Conservation (phyloP, 331 rosid genomes). For the Stylosanthes scabra region DNA sequence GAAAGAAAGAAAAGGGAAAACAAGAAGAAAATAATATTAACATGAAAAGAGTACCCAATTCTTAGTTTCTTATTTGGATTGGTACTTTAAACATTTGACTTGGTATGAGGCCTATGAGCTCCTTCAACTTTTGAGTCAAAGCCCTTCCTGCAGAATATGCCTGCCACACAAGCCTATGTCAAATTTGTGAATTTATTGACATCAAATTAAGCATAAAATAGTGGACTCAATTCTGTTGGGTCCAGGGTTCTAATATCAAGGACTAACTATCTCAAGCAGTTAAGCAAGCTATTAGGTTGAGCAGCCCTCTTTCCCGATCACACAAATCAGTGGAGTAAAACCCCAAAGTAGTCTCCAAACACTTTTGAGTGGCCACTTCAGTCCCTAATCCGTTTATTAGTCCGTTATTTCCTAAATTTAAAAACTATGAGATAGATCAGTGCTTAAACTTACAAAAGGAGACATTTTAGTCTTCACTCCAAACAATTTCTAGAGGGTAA, state of each 20-base stretch:
- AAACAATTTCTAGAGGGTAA: too few relatives aligned
- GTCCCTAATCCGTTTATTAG: too few relatives aligned
- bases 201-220: conserved; percentile 10
- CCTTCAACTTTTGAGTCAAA: conserved; percentile 87
- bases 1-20: neutral
- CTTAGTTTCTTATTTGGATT: conserved; percentile 82
- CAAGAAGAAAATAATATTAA: neutral
- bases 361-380: too few relatives aligned
- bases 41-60: conserved; percentile 15
- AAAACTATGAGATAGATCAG: too few relatives aligned
- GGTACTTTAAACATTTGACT: conserved; percentile 97
- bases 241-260: neutral
- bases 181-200: conserved; percentile 30
- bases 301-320: neutral
- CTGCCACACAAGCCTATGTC: conserved; percentile 52
- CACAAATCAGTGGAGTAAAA: neutral
- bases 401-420: too few relatives aligned
- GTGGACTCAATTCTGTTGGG: neutral
- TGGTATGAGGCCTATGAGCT: conserved; percentile 97
- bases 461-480: too few relatives aligned
- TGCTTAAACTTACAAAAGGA: too few relatives aligned
- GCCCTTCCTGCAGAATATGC: conserved; percentile 95
- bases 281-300: neutral
- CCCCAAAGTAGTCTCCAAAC: too few relatives aligned
- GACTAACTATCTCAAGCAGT: neutral